Evolutionary conservation across 2,329 filamentous ascomycete genomes (phyloP).

Genomic region (Aspergillus clavatus): DNA sequence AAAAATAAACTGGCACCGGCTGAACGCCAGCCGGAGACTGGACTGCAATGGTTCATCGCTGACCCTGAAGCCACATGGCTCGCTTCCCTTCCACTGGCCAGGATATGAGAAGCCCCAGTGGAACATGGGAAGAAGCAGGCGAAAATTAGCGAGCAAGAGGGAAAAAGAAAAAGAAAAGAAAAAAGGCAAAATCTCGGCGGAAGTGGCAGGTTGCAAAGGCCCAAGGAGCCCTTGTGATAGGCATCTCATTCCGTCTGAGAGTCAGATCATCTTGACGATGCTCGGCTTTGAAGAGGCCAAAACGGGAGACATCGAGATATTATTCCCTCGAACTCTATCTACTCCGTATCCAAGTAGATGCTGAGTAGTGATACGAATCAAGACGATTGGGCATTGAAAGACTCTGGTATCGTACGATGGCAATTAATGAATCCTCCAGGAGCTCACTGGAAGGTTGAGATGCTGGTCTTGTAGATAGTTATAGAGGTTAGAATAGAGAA

Average conservation of each 20-base stretch:
- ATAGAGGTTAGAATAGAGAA: too few species aligned
- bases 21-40: background rate
- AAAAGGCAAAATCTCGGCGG: background rate
- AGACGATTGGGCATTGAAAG: background rate
- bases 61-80: conserved; percentile 16
- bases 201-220: background rate
- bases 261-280: background rate
- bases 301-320: too few species aligned
- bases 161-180: background rate
- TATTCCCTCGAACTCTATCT: too few species aligned
- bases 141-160: background rate
- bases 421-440: background rate
- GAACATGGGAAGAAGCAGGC: conserved; percentile 4
- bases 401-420: background rate
- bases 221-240: background rate
- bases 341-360: too few species aligned
- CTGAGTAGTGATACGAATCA: background rate
- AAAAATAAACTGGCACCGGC: conserved; percentile 1
- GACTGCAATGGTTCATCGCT: conserved; percentile 3
- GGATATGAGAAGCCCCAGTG: conserved; percentile 12
- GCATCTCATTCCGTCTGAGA: background rate
- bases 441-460: too few species aligned
- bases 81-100: conserved; percentile 1
- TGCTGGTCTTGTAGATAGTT: too few species aligned
- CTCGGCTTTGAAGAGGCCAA: too few species aligned